Evolutionary conservation across 2,329 filamentous ascomycete species (phyloP).

Genomic region (Trichoderma pleuroti): DNA sequence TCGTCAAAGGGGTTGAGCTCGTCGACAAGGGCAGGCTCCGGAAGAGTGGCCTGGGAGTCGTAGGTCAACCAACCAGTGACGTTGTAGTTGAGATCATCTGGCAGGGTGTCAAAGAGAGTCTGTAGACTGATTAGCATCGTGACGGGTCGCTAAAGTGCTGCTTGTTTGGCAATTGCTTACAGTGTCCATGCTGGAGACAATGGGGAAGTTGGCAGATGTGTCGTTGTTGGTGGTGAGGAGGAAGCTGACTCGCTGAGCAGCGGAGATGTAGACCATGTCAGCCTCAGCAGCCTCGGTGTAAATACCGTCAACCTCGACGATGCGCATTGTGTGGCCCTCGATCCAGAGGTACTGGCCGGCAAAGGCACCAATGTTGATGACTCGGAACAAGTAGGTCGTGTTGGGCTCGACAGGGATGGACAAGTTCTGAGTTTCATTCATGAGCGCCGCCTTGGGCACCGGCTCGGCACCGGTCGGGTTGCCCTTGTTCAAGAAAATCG

Average conservation of each 20-base stretch:
- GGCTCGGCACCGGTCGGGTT: conserved; percentile 61
- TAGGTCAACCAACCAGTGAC: conserved; percentile 64
- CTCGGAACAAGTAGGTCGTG: conserved; percentile 69
- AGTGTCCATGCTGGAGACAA: conserved; percentile 67
- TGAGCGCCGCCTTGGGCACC: conserved; percentile 63
- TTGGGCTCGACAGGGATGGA: conserved; percentile 58
- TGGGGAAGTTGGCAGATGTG: conserved; percentile 60
- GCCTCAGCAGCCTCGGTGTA: conserved; percentile 60
- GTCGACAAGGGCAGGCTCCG: conserved; percentile 53
- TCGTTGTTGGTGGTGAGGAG: conserved; percentile 61
- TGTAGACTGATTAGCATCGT: conserved; percentile 25
- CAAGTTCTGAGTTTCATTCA: conserved; percentile 66
- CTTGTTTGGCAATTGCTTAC: conserved; percentile 34
- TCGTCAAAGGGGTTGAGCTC: conserved; percentile 71
- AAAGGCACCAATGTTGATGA: conserved; percentile 73
- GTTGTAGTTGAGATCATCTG: conserved; percentile 64
- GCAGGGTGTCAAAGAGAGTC: conserved; percentile 66
- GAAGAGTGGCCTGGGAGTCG: conserved; percentile 42
- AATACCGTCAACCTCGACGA: conserved; percentile 71
- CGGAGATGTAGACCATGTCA: conserved; percentile 61
- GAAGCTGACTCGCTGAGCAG: conserved; percentile 64
- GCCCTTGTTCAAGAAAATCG: conserved; percentile 48
- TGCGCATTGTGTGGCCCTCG: conserved; percentile 62
- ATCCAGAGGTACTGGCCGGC: conserved; percentile 64
- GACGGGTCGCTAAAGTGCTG: background rate